Conservation (phyloP, 371 early-diverging fungal species). For the Lichtheimia corymbifera region DNA sequence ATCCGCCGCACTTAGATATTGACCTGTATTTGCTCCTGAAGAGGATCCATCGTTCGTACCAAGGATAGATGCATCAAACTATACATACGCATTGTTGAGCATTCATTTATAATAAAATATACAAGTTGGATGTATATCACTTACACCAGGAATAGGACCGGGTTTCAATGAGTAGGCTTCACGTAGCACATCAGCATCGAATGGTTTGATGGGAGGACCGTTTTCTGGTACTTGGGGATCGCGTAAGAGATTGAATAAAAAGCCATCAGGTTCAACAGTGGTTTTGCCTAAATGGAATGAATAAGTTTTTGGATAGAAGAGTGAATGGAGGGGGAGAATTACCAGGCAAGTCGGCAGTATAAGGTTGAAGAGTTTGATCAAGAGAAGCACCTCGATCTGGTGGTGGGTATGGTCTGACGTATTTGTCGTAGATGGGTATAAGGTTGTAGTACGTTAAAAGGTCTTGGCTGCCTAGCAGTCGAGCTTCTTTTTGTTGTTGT, state of each 20-base stretch:
- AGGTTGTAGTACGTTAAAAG: constrained; percentile 57
- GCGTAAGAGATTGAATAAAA: constrained; percentile 38
- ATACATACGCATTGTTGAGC: not conserved
- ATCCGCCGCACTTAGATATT: constrained; percentile 10
- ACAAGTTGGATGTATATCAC: not conserved
- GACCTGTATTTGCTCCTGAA: constrained; percentile 12
- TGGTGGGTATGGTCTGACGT: constrained; percentile 53
- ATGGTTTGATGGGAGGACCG: constrained; percentile 33
- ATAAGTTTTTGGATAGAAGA: not conserved
- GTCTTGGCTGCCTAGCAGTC: constrained; percentile 59
- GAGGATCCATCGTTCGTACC: constrained; percentile 50
- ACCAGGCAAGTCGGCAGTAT: constrained; percentile 62
- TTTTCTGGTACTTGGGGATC: constrained; percentile 43
- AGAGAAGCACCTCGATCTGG: constrained; percentile 39
- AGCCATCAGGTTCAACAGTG: constrained; percentile 43
- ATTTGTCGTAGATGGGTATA: constrained; percentile 57
- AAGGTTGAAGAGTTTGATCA: constrained; percentile 50
- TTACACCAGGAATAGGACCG: constrained; percentile 63
- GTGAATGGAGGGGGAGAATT: not conserved
- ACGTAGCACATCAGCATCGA: constrained; percentile 48
- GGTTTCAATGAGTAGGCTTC: constrained; percentile 56
- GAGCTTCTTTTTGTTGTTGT: constrained; percentile 1
- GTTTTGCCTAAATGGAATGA: constrained; percentile 27
- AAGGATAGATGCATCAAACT: constrained; percentile 62
- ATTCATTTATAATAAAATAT: not conserved